Conservation (phyloP, 1,284 basidiomycete genomes). For the Mrakiaceae sp. region DNA sequence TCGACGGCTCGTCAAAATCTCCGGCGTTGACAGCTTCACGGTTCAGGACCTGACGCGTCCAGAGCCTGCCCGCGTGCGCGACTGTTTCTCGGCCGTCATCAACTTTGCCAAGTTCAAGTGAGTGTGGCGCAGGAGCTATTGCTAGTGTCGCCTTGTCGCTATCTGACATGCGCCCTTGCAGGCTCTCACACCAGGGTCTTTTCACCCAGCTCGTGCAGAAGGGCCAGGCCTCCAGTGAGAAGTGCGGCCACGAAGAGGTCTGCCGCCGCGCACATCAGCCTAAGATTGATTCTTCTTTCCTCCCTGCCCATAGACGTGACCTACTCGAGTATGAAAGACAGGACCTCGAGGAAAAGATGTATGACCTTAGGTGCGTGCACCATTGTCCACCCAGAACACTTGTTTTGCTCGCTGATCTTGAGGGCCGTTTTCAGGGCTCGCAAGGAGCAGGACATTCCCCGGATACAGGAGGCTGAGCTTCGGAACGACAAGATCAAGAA, state of each 20-base stretch:
- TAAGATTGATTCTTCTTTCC: background rate
- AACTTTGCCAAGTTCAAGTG: slow-evolving; percentile 79
- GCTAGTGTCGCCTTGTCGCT: too few relatives aligned
- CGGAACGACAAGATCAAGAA: slow-evolving; percentile 53
- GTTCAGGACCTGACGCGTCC: slow-evolving; percentile 62
- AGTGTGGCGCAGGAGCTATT: slow-evolving; percentile 3
- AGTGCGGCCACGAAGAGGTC: too few relatives aligned
- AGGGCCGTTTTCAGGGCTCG: background rate
- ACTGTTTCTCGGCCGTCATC: slow-evolving; percentile 71
- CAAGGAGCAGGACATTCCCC: slow-evolving; percentile 60
- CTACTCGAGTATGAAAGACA: background rate
- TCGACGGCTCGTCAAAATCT: slow-evolving; percentile 54
- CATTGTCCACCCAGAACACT: too few relatives aligned
- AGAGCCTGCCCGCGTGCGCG: slow-evolving; percentile 55
- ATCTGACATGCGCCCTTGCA: background rate
- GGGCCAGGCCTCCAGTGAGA: too few relatives aligned
- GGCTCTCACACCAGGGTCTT: slow-evolving; percentile 6
- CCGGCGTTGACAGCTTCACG: slow-evolving; percentile 65
- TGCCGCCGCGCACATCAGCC: too few relatives aligned
- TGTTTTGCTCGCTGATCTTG: too few relatives aligned
- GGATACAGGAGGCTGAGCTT: slow-evolving; percentile 47
- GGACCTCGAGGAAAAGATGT: slow-evolving; percentile 33
- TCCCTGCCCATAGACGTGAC: background rate
- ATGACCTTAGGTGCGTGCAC: slow-evolving; percentile 49
- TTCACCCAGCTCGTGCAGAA: slow-evolving; percentile 42